These are phyloP conservation scores for Ophiocordyceps camponoti-rufipedis DNA, from an alignment of 2,329 filamentous ascomycete species.

Conservation along the genomic window DNA sequence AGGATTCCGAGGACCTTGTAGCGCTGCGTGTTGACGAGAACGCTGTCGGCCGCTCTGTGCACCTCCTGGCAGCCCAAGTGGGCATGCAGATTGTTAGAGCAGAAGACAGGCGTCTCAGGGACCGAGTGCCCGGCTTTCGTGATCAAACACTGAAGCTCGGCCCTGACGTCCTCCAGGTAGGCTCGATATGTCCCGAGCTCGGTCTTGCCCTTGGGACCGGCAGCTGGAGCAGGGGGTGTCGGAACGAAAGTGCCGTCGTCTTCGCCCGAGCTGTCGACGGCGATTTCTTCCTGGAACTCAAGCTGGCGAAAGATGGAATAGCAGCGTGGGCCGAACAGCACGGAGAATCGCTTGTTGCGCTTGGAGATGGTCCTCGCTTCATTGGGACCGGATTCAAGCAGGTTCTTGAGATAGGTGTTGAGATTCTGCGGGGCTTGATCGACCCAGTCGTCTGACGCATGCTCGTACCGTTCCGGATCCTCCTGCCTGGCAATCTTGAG, in stretches of 20 bases:
- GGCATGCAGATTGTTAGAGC: conserved; percentile 12
- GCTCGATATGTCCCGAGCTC: conserved; percentile 23
- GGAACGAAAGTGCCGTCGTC: conserved; percentile 19
- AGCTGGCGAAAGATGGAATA: conserved; percentile 28
- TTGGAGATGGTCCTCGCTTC: conserved; percentile 29
- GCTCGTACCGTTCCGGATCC: conserved; percentile 29
- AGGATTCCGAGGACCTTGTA: conserved; percentile 20
- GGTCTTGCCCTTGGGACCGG: conserved; percentile 15
- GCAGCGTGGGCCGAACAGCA: conserved; percentile 32
- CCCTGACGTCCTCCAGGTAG: conserved; percentile 29
- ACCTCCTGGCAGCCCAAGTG: conserved; percentile 15
- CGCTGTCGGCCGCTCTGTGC: conserved; percentile 8
- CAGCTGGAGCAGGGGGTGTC: conserved; percentile 13
- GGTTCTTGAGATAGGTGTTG: conserved; percentile 32
- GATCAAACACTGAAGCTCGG: conserved; percentile 26
- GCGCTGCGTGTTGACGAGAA: conserved; percentile 12
- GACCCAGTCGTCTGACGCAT: conserved; percentile 20
- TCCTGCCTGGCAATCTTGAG: conserved; percentile 19
- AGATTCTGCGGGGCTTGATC: conserved; percentile 25
- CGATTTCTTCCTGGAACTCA: conserved; percentile 24
- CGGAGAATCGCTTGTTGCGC: conserved; percentile 36
- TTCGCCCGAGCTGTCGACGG: conserved; percentile 19
- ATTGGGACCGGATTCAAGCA: conserved; percentile 19
- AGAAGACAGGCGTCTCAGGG: conserved; percentile 11
- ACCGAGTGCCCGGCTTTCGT: conserved; percentile 14